A percentile compares a stretch with the other conserved stretches of the same genome.
These are phyloP conservation scores for Boletus sp. DNA, from an alignment of 768 basidiomycete species.

Conservation along the genomic window DNA sequence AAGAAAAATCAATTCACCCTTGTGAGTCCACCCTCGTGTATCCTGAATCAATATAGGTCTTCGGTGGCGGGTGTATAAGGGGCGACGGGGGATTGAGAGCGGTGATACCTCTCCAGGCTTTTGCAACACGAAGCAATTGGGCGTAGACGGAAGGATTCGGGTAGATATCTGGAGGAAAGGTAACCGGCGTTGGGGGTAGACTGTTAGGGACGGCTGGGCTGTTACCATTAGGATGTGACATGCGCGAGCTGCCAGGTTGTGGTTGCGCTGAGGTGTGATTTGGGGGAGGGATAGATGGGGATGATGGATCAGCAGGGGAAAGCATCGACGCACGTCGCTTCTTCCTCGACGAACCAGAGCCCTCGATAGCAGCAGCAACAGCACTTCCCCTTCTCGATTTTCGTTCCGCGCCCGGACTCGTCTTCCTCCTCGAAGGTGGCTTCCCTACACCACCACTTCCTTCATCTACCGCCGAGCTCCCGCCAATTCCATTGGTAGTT, in stretches of 20 bases:
- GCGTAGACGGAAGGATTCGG: slow-evolving; percentile 39
- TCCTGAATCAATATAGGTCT: slow-evolving; percentile 17
- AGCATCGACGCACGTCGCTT: slow-evolving; percentile 39
- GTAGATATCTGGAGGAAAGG: slow-evolving; percentile 32
- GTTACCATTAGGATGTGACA: slow-evolving; percentile 11
- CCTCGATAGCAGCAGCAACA: slow-evolving; percentile 35
- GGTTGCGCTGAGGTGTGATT: slow-evolving; percentile 12
- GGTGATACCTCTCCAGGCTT: slow-evolving; percentile 66
- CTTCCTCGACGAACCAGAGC: slow-evolving; percentile 33
- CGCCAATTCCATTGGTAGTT: slow-evolving; percentile 18
- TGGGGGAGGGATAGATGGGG: slow-evolving; percentile 12
- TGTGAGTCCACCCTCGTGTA: slow-evolving; percentile 25
- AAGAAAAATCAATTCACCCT: slow-evolving; percentile 22
- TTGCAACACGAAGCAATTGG: slow-evolving; percentile 55
- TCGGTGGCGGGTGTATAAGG: slow-evolving; percentile 19
- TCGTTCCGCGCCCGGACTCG: slow-evolving; percentile 39
- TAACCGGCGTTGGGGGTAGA: slow-evolving; percentile 34
- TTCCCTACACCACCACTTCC: slow-evolving; percentile 15
- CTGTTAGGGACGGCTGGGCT: not conserved
- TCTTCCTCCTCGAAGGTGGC: slow-evolving; percentile 31
- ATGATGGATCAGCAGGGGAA: slow-evolving; percentile 21
- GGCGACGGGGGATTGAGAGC: slow-evolving; percentile 40
- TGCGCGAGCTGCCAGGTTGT: slow-evolving; percentile 17
- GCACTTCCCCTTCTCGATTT: slow-evolving; percentile 36
- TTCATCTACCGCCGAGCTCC: slow-evolving; percentile 16